Evolutionary conservation across 495 filamentous ascomycete genomes (phyloP).

Genomic region (Lepidopterella palustris): DNA sequence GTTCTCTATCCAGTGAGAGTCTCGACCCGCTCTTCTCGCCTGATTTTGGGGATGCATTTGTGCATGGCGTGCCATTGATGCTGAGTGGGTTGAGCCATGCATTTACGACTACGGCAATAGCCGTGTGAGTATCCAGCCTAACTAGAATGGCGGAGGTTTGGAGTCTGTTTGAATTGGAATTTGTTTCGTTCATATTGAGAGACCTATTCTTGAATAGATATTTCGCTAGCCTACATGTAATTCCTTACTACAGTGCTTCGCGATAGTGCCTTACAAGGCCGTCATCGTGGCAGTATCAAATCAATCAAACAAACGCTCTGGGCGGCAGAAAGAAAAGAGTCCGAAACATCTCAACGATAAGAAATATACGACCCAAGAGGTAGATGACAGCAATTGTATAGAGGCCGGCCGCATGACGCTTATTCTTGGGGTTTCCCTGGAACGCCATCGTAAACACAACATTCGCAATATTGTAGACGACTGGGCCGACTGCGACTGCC

Average conservation of each 20-base stretch:
- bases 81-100: conserved; percentile 6
- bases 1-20: conserved; percentile 13
- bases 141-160: not conserved
- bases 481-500: not conserved
- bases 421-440: not conserved
- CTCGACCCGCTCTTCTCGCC: conserved; percentile 23
- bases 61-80: conserved; percentile 14
- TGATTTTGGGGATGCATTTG: not conserved
- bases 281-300: too few species aligned
- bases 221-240: too few species aligned
- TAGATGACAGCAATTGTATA: not conserved
- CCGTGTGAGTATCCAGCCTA: not conserved
- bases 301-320: too few species aligned
- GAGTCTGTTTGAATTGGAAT: too few species aligned
- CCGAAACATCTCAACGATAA: conserved; percentile 1
- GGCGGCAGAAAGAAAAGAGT: conserved; percentile 2
- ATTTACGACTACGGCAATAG: not conserved
- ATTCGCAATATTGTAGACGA: not conserved
- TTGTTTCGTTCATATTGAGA: too few species aligned
- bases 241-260: too few species aligned
- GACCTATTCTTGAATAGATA: too few species aligned
- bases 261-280: too few species aligned
- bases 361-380: not conserved
- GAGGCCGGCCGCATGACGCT: not conserved
- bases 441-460: not conserved